Conservation (phyloP, 2,329 filamentous ascomycete genomes). For the Xylariaceae sp. region DNA sequence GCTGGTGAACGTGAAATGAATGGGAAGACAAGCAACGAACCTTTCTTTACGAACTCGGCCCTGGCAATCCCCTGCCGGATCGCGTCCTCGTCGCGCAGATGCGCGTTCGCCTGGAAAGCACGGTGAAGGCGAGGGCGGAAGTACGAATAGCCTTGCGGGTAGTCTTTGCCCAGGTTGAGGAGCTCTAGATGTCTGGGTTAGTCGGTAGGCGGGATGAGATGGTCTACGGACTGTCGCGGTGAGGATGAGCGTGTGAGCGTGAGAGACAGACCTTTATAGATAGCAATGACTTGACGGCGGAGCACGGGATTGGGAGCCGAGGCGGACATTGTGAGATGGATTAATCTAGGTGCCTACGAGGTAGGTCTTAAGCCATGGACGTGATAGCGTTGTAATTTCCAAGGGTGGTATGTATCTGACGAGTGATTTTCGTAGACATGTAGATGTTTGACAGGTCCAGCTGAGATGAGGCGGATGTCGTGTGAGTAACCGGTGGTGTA, state of each 20-base stretch:
- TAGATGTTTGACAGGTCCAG: too few species aligned
- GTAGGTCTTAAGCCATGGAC: too few species aligned
- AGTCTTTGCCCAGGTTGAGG: conserved; percentile 77
- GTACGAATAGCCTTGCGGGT: conserved; percentile 77
- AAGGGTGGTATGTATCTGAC: too few species aligned
- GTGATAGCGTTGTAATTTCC: too few species aligned
- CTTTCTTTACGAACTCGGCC: conserved; percentile 89
- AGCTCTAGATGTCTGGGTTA: conserved; percentile 56
- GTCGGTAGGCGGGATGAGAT: background rate
- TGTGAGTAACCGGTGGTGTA: too few species aligned
- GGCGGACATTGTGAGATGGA: conserved; percentile 12
- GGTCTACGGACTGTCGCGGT: too few species aligned
- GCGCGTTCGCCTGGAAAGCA: conserved; percentile 75
- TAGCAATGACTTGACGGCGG: conserved; percentile 71
- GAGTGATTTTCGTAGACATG: too few species aligned
- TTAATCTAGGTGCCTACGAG: too few species aligned
- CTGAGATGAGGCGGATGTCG: too few species aligned
- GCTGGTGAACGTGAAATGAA: too few species aligned
- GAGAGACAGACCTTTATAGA: conserved; percentile 72
- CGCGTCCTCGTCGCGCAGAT: conserved; percentile 65
- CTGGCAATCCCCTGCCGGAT: conserved; percentile 72
- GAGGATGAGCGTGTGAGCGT: background rate
- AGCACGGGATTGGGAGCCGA: conserved; percentile 50
- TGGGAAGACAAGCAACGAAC: conserved; percentile 37
- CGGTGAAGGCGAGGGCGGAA: conserved; percentile 78